Base-by-base conservation (phyloP, 371 early-diverging fungal species). In the Nematocida sp. region DNA sequence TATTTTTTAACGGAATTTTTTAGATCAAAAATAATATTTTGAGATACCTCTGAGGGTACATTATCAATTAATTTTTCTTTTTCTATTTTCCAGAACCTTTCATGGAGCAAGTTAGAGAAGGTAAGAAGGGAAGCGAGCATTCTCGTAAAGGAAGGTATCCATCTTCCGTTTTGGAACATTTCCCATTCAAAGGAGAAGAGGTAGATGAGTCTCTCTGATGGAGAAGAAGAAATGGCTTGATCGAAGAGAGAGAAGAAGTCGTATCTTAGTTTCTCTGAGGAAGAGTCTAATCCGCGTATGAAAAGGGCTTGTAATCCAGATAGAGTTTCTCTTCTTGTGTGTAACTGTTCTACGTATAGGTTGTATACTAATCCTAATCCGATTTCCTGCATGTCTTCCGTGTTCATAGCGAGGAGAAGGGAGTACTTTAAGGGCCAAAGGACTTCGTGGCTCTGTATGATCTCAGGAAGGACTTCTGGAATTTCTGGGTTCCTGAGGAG, bases 171-270 rank as follows among this genome's bases (percentile, higher is more conserved):
- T 35, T 28, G 36, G 39, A 61, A 71, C 23, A 61, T n/a, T 16
- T 71, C 75, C 75, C 75, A 71, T 25, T 71, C 75, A 71, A 71
- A 71, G 38, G 50, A 39, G 64, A 57, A 64, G 35, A 71, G 75
- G 33, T 71, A 71, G 5, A 61, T 28, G 40, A 71, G 53, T 47
- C 75, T 48, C 32, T 71, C 75, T n/a, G 25, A 48, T 3, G 47
- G 63, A 2, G 9, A 3, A 1, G 39, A 48, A 28, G 75, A 57
- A 4, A 71, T 49, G 1, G 28, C 32, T 18, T 71, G 38, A 45
- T 71, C 63, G 48, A 71, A 71, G 5, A 71, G 20, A 28, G 38
- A 59, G 64, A 71, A 71, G 40, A 71, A 71, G 30, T 71, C 75
- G 1, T 28, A 20, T 7, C 75, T 13, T 28, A 71, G 57, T 45